Evolutionary conservation across 257 asterid genomes (phyloP).

Genomic region (Knoxia roxburghii): DNA sequence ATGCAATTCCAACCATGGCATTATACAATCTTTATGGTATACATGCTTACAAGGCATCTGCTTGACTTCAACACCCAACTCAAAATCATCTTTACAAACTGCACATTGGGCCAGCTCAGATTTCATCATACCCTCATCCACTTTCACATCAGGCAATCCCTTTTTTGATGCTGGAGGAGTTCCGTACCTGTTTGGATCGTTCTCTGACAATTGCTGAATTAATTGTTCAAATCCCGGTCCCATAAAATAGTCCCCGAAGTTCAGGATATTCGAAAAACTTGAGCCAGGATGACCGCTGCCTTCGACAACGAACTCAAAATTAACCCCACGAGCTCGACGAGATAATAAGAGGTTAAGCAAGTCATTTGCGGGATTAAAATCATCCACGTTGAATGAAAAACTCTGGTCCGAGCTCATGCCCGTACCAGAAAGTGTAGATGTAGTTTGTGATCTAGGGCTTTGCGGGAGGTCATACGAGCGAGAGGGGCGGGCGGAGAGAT

Average conservation of each 20-base stretch:
- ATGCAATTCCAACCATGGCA: slow-evolving; percentile 82
- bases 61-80: slow-evolving; percentile 46
- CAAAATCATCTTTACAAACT: slow-evolving; percentile 77
- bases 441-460: slow-evolving; percentile 4
- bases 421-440: neutral
- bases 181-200: slow-evolving; percentile 70
- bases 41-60: slow-evolving; percentile 85
- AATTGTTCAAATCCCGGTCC: slow-evolving; percentile 72
- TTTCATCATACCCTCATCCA: slow-evolving; percentile 45
- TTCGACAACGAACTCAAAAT: slow-evolving; percentile 48
- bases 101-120: slow-evolving; percentile 75
- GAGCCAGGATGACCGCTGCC: slow-evolving; percentile 20
- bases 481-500: slow-evolving; percentile 21
- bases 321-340: slow-evolving; percentile 55
- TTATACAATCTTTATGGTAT: slow-evolving; percentile 64
- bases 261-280: slow-evolving; percentile 1
- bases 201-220: slow-evolving; percentile 74
- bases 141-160: slow-evolving; percentile 37
- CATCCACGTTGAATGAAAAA: slow-evolving; percentile 24
- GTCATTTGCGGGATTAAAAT: slow-evolving; percentile 41
- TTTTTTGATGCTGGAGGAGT: slow-evolving; percentile 68
- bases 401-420: neutral
- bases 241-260: slow-evolving; percentile 59
- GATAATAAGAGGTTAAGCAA: slow-evolving; percentile 35
- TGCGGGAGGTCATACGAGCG: slow-evolving; percentile 14